A percentile compares a stretch with the other conserved stretches of the same genome.
Conservation (phyloP, 169 alveolate genomes). For the Eimeria necatrix region DNA sequence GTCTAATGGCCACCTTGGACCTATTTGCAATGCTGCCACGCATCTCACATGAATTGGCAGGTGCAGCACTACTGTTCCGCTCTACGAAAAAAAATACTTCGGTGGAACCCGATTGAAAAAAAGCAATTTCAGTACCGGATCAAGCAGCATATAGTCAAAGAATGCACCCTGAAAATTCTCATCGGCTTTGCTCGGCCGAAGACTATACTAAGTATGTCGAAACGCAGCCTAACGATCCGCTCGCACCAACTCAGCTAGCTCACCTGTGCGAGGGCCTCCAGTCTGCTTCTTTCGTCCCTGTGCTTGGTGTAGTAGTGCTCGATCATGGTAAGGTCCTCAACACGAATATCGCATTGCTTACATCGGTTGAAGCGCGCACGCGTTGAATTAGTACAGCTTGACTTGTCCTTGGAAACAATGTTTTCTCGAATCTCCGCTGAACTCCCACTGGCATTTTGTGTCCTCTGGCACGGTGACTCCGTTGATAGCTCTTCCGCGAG, state of each 20-base stretch:
- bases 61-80: too few species aligned
- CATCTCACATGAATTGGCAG: too few species aligned
- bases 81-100: too few species aligned
- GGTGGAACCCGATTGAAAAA: too few species aligned
- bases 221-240: background rate
- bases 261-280: constrained; percentile 65
- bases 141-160: too few species aligned
- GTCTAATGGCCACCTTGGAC: too few species aligned
- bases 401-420: background rate
- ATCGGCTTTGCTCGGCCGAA: too few species aligned
- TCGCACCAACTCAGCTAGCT: background rate
- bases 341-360: background rate
- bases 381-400: background rate
- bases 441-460: background rate
- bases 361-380: background rate
- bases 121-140: too few species aligned
- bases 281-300: constrained; percentile 60
- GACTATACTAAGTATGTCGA: background rate
- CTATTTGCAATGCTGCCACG: too few species aligned
- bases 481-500: background rate
- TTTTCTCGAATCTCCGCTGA: background rate
- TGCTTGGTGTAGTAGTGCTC: constrained; percentile 70
- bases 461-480: background rate
- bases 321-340: constrained; percentile 50
- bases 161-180: background rate